Percentiles rank a stretch among this genome's conserved stretches.
Evolutionary conservation across 805 yeast species (phyloP).

Genomic region (Wickerhamomyces ciferrii): DNA sequence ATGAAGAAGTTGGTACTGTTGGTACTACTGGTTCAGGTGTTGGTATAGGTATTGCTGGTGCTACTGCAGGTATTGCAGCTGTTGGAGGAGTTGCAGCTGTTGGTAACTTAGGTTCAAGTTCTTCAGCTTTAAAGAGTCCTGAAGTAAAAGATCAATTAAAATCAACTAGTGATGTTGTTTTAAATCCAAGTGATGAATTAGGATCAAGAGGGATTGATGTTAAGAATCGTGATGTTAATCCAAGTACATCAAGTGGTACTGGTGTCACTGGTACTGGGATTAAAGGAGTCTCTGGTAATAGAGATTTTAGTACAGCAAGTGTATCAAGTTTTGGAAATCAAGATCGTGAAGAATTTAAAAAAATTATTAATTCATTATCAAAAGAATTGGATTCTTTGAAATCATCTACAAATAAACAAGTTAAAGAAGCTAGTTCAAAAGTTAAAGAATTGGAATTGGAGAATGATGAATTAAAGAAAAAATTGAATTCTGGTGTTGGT

Average conservation of each 20-base stretch:
- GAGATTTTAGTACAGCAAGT: slow-evolving; percentile 11
- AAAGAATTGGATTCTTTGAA: slow-evolving; percentile 32
- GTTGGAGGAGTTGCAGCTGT: slow-evolving; percentile 8
- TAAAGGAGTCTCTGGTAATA: slow-evolving; percentile 1
- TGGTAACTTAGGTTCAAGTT: slow-evolving; percentile 10
- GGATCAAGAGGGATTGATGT: not conserved
- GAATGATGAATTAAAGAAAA: slow-evolving; percentile 18
- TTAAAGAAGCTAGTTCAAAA: slow-evolving; percentile 50
- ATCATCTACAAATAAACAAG: slow-evolving; percentile 41
- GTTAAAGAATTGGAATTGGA: slow-evolving; percentile 43
- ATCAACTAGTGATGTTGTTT: slow-evolving; percentile 8
- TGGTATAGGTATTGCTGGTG: not conserved
- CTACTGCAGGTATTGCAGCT: not conserved
- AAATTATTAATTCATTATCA: slow-evolving; percentile 25
- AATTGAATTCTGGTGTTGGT: not conserved
- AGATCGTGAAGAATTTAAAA: slow-evolving; percentile 20
- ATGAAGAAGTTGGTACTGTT: slow-evolving; percentile 1
- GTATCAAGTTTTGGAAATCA: slow-evolving; percentile 13
- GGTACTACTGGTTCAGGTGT: not conserved
- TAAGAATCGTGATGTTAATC: slow-evolving; percentile 9
- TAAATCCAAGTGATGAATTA: not conserved
- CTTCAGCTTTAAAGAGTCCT: slow-evolving; percentile 10
- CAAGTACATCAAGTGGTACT: not conserved
- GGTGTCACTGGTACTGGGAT: slow-evolving; percentile 1
- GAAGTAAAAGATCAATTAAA: slow-evolving; percentile 4